Conservation (phyloP, 331 rosid genomes). For the Pyrus hybrid region DNA sequence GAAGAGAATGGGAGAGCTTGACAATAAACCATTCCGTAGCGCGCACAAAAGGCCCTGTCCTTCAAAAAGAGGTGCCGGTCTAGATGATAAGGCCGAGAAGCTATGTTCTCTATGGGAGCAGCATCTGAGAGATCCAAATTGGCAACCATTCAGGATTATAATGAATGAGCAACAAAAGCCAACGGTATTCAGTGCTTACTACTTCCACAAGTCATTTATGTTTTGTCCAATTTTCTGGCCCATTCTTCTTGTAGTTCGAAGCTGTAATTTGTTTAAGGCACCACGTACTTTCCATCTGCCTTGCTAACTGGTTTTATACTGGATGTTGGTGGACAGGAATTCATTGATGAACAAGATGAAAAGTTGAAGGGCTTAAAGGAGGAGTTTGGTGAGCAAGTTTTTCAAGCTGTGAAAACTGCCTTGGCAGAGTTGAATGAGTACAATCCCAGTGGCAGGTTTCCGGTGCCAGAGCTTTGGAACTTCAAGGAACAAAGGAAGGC, state of each 20-base stretch:
- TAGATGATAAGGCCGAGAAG: not conserved
- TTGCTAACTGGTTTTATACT: not conserved
- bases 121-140: not conserved
- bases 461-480: conserved; percentile 2
- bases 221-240: not conserved
- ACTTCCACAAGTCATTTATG: not conserved
- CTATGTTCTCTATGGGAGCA: not conserved
- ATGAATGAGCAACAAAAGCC: not conserved
- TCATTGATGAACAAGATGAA: conserved; percentile 4
- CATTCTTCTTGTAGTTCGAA: not conserved
- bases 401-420: not conserved
- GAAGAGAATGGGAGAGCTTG: conserved; percentile 9
- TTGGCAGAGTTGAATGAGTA: conserved; percentile 5
- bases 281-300: not conserved
- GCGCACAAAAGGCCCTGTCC: not conserved
- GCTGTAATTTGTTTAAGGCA: not conserved
- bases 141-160: conserved; percentile 2
- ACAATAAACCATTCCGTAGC: not conserved
- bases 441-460: not conserved
- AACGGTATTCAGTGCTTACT: not conserved
- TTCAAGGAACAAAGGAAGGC: not conserved
- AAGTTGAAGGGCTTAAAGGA: not conserved
- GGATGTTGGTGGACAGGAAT: not conserved
- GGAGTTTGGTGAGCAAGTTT: not conserved
- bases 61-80: not conserved